These are phyloP conservation scores for Thraustotheca clavata DNA, from an alignment of 352 stramenopile genomes.

Conservation along the genomic window DNA sequence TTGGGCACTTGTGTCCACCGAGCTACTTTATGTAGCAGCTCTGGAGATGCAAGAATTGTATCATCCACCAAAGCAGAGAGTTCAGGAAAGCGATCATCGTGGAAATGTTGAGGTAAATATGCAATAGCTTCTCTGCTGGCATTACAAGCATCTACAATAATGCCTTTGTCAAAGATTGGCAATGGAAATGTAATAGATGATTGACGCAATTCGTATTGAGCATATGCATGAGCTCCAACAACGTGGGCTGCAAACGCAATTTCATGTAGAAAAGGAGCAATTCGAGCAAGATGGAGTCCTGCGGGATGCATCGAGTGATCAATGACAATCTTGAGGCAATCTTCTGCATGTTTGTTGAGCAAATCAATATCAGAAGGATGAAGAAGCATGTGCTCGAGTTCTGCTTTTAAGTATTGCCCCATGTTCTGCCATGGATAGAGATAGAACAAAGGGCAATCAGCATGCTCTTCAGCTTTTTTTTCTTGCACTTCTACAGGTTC, in stretches of 20 bases:
- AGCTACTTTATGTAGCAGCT: neutral
- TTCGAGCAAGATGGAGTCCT: neutral
- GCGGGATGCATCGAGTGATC: neutral
- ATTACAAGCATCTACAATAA: neutral
- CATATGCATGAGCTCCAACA: slow-evolving; percentile 12
- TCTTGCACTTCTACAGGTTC: too few relatives aligned
- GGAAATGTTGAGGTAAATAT: neutral
- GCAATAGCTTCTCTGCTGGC: neutral
- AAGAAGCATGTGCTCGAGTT: slow-evolving; percentile 4
- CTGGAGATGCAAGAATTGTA: neutral
- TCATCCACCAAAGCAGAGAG: neutral
- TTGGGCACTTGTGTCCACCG: neutral
- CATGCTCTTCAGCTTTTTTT: neutral
- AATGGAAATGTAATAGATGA: neutral
- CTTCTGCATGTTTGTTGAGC: neutral
- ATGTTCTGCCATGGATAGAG: neutral
- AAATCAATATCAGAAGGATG: neutral
- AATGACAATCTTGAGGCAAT: slow-evolving; percentile 5
- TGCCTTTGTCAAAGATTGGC: neutral
- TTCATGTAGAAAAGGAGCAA: slow-evolving; percentile 1
- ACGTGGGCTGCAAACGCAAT: slow-evolving; percentile 10
- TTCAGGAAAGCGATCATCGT: neutral
- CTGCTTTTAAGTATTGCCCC: neutral
- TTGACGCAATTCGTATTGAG: neutral
- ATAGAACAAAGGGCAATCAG: slow-evolving; percentile 2